Conservation (phyloP, 2,329 filamentous ascomycete species). For the Aspergillus sp. region DNA sequence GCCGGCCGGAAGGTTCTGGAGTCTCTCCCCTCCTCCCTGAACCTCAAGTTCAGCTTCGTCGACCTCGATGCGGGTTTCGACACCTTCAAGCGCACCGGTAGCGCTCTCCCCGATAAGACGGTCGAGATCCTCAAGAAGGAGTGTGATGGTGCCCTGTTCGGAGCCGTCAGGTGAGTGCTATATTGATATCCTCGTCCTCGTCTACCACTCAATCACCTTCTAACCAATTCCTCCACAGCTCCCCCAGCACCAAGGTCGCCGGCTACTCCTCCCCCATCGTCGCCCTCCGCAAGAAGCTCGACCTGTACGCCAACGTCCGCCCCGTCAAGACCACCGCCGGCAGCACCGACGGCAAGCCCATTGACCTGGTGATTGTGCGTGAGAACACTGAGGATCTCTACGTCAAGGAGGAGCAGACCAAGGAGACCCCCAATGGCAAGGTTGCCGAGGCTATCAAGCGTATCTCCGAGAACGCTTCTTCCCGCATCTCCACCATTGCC, state of each 20-base stretch:
- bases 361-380: constrained; percentile 96
- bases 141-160: constrained; percentile 95
- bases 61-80: constrained; percentile 92
- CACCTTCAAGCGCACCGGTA: constrained; percentile 86
- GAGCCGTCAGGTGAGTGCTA: constrained; percentile 71
- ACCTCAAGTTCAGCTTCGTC: constrained; percentile 90
- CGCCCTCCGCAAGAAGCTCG: constrained; percentile 89
- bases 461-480: constrained; percentile 82
- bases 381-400: constrained; percentile 99
- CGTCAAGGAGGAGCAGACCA: constrained; percentile 93
- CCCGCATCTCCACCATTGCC: constrained; percentile 87
- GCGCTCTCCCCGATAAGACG: constrained; percentile 84
- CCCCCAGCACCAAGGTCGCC: constrained; percentile 82
- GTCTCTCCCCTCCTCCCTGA: constrained; percentile 85
- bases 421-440: constrained; percentile 69
- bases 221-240: constrained; percentile 51
- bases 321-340: constrained; percentile 80
- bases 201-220: not conserved
- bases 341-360: constrained; percentile 55
- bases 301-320: constrained; percentile 95
- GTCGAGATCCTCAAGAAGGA: constrained; percentile 85
- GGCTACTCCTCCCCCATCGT: constrained; percentile 98
- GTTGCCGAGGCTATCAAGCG: constrained; percentile 98
- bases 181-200: not conserved
- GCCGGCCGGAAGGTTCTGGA: constrained; percentile 88